These are phyloP conservation scores for Colletotrichum siamense DNA, from an alignment of 2,329 filamentous ascomycete species.

Conservation along the genomic window DNA sequence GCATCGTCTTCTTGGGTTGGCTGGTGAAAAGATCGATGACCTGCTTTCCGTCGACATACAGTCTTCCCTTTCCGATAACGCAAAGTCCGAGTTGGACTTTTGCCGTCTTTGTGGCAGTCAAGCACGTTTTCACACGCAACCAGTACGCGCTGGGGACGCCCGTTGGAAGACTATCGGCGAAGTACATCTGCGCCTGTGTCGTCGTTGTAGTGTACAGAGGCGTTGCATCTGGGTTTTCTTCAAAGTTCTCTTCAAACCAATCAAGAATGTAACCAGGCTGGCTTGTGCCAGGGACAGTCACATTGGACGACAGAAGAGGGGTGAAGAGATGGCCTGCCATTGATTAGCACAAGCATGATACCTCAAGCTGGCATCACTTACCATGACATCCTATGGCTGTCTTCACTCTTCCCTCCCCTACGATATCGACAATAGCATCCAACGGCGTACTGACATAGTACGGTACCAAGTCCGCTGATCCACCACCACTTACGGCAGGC, in stretches of 20 bases:
- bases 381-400: background rate
- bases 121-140: slow-evolving; percentile 14
- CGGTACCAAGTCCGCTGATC: slow-evolving; percentile 33
- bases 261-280: background rate
- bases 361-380: background rate
- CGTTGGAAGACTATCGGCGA: background rate
- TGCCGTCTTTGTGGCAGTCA: slow-evolving; percentile 18
- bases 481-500: slow-evolving; percentile 33
- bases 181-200: background rate
- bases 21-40: slow-evolving; percentile 34
- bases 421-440: slow-evolving; percentile 31
- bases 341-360: background rate
- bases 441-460: slow-evolving; percentile 35
- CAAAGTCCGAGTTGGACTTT: slow-evolving; percentile 34
- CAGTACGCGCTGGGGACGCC: background rate
- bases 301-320: background rate
- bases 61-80: slow-evolving; percentile 35
- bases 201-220: background rate
- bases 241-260: background rate
- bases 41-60: slow-evolving; percentile 35
- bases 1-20: slow-evolving; percentile 35
- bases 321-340: background rate
- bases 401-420: background rate
- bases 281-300: background rate
- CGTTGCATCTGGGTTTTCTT: background rate